Conservation (phyloP, 2,329 filamentous ascomycete species). For the Orbilia quercus region DNA sequence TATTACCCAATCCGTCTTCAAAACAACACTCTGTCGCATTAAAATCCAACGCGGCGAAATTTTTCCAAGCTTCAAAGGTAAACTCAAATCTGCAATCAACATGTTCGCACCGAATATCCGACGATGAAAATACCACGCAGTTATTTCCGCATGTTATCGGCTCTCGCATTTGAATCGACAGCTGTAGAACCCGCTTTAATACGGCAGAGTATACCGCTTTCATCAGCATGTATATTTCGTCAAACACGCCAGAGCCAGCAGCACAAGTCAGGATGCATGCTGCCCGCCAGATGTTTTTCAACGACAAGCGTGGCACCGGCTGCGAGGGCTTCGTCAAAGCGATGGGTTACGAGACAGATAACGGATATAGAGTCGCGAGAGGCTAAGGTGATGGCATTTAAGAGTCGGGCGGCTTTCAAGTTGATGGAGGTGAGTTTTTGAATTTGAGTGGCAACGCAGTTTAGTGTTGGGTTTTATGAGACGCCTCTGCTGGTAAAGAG, state of each 20-base stretch:
- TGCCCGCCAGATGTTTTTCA: conserved; percentile 26
- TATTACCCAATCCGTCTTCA: background rate
- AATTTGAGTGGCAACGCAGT: conserved; percentile 18
- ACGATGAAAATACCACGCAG: conserved; percentile 32
- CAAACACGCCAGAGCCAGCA: conserved; percentile 5
- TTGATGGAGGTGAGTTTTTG: conserved; percentile 75
- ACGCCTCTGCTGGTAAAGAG: background rate
- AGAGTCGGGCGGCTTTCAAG: conserved; percentile 93
- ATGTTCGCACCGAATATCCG: background rate
- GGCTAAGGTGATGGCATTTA: conserved; percentile 82
- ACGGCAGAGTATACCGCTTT: conserved; percentile 38
- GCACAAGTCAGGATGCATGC: background rate
- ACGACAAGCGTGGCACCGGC: background rate
- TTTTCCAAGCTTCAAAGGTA: conserved; percentile 20
- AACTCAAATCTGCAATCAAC: background rate
- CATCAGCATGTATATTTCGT: conserved; percentile 34
- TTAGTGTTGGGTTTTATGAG: conserved; percentile 15
- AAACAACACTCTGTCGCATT: background rate
- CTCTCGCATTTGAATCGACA: conserved; percentile 24
- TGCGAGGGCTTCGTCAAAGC: conserved; percentile 70
- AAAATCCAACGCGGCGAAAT: conserved; percentile 41
- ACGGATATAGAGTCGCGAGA: conserved; percentile 78
- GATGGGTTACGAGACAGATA: conserved; percentile 83
- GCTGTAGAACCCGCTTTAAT: conserved; percentile 11
- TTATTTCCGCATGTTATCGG: conserved; percentile 34